phyloP scores from a whole-genome alignment of 2,329 filamentous ascomycete genomes.

The Aureobasidium sp. region DNA sequence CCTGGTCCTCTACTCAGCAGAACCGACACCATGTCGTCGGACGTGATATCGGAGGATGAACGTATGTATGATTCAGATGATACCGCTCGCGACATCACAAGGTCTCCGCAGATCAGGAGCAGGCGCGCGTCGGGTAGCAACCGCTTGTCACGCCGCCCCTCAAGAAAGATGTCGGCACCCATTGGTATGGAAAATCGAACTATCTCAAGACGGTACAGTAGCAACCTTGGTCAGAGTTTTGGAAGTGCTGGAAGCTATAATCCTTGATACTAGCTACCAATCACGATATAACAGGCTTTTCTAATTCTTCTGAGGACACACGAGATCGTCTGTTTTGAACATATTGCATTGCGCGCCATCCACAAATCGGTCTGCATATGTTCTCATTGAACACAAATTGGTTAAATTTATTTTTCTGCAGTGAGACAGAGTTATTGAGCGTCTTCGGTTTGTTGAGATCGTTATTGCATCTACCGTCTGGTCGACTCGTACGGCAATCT shows the following conservation, averaged over 20 bases:
- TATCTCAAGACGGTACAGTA: slow-evolving; percentile 38
- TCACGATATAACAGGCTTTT: background rate
- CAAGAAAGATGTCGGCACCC: slow-evolving; percentile 36
- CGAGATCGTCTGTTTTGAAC: background rate
- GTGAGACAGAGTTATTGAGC: too few species aligned
- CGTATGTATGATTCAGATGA: slow-evolving; percentile 18
- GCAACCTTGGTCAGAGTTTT: slow-evolving; percentile 37
- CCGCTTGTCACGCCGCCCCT: slow-evolving; percentile 25
- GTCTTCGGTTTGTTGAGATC: too few species aligned
- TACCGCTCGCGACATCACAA: background rate
- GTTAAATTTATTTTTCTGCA: too few species aligned
- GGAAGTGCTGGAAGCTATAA: slow-evolving; percentile 25
- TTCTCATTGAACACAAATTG: too few species aligned
- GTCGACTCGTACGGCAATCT: too few species aligned
- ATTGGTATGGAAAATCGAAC: slow-evolving; percentile 39
- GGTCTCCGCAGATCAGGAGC: background rate
- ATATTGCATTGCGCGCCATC: too few species aligned
- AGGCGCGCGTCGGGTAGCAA: slow-evolving; percentile 11
- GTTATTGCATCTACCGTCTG: too few species aligned
- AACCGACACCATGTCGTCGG: slow-evolving; percentile 25
- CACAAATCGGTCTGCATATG: too few species aligned
- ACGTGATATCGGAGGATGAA: slow-evolving; percentile 20
- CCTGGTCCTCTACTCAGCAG: slow-evolving; percentile 30
- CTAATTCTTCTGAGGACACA: too few species aligned
- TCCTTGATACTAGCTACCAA: background rate